A percentile compares a stretch with the other conserved stretches of the same genome.
Evolutionary conservation across 139 green algal genomes (phyloP).

Genomic region (Micractinium conductrix): DNA sequence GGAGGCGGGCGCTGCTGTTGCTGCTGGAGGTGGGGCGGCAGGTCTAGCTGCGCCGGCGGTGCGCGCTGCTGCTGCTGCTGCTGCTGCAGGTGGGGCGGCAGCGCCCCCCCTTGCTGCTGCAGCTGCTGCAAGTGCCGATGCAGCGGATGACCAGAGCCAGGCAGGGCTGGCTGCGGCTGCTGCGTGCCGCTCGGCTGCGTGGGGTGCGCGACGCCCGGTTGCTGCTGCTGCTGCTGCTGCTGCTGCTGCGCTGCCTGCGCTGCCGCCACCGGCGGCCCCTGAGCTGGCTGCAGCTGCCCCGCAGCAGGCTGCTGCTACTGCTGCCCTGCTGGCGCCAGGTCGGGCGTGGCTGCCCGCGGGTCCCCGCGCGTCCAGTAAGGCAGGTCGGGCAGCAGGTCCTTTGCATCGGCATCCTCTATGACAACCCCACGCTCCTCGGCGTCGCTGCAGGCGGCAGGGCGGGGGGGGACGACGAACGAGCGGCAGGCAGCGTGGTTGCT

Average conservation of each 20-base stretch:
- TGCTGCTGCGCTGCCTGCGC: background rate
- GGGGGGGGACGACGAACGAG: background rate
- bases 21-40: background rate
- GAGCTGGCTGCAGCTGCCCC: background rate
- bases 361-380: constrained; percentile 17
- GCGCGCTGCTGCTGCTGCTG: constrained; percentile 32
- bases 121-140: background rate
- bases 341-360: constrained; percentile 22
- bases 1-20: constrained; percentile 33
- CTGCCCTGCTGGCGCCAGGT: constrained; percentile 28
- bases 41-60: background rate
- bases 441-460: constrained; percentile 34
- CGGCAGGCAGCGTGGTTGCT: no score
- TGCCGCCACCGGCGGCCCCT: background rate
- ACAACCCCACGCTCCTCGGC: constrained; percentile 55
- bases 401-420: constrained; percentile 60
- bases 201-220: background rate
- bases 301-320: constrained; percentile 1
- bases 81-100: background rate
- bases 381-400: constrained; percentile 57
- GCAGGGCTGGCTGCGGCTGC: constrained; percentile 5
- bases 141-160: no score
- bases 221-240: constrained; percentile 31
- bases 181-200: background rate
- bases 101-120: no score